Base-by-base conservation (phyloP, 371 early-diverging fungal species). In the Mucor saturninus region DNA sequence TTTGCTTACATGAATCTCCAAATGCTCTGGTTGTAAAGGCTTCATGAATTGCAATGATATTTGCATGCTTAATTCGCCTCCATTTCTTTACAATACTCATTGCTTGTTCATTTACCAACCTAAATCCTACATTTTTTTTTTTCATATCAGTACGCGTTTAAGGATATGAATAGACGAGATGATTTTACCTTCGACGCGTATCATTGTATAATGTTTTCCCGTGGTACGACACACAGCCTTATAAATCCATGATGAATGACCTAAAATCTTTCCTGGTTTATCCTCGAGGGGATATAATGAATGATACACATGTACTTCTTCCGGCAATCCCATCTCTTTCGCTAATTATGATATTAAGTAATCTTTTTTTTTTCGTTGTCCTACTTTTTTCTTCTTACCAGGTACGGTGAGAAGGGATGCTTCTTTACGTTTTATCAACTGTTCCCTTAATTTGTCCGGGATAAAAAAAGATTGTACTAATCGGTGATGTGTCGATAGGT, bases 1-100 rank as follows among this genome's bases (percentile, higher is more conserved):
- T 6, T 35, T 28, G 28, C 81, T 68, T 74, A 89, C 91, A 95
- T 65, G 88, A 85, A 73, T 96, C 97, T 9, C 94, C 94, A 85
- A 96, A 96, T 5, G 92, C 92, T 37, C 90, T 89, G 9, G 95
- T 95, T 0, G 95, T 94, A 67, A 96, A 96, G 6, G 93, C 96
- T 73, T 95, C 95, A 26, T 86, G 81, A 21, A 96, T 83, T 7
- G 86, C 86, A 6, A 93, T 91, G 58, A 95, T 81, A 62, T 86
- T 91, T 21, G 93, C 86, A 72, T 93, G 93, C 39, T 85, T 76
- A n/a, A 96, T 81, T 56, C 85, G 70, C 30, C 86, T 77, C 95
- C 96, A 95, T 26, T 65, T 76, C 48, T 96, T 93, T 31, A 94
- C 81, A n/a, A 86, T 82, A 29, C 80, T 73, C 81, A 96, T 91